Conservation (phyloP, 2,329 filamentous ascomycete genomes). For the Trichoderma simmonsii region DNA sequence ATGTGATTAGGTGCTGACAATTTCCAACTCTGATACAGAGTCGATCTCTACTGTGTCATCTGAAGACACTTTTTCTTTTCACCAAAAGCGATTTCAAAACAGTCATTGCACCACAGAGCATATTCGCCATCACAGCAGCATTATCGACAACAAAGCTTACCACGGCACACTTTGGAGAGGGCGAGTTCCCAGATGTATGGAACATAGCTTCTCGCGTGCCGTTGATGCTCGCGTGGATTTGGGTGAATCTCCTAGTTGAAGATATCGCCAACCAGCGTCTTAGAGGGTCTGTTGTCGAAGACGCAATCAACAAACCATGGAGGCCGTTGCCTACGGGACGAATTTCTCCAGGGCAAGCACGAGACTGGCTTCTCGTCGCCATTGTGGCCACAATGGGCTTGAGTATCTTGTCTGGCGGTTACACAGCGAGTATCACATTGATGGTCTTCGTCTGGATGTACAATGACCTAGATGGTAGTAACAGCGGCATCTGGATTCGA, state of each 20-base stretch:
- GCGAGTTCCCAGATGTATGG: background rate
- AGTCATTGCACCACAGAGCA: conserved; percentile 30
- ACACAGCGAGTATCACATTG: conserved; percentile 24
- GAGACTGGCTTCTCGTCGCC: conserved; percentile 24
- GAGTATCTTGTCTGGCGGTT: conserved; percentile 20
- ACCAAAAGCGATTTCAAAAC: conserved; percentile 35
- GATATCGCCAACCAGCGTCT: conserved; percentile 31
- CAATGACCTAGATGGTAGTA: conserved; percentile 31
- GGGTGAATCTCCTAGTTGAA: conserved; percentile 29
- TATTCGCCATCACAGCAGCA: conserved; percentile 25
- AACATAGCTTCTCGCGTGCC: conserved; percentile 18
- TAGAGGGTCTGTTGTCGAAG: conserved; percentile 26
- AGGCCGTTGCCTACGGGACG: conserved; percentile 27
- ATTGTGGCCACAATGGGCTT: conserved; percentile 23
- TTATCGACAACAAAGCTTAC: conserved; percentile 10
- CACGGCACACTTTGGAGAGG: background rate
- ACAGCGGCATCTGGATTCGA: conserved; percentile 24
- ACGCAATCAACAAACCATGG: conserved; percentile 34
- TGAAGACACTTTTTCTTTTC: conserved; percentile 29
- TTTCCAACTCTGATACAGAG: background rate
- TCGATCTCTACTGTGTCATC: conserved; percentile 14
- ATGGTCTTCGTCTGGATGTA: conserved; percentile 31
- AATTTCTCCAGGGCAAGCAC: conserved; percentile 26
- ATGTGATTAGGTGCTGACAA: background rate
- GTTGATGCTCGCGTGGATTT: conserved; percentile 25